phyloP scores from a whole-genome alignment of 2,329 filamentous ascomycete genomes.

The Penicillium corylophilum region DNA sequence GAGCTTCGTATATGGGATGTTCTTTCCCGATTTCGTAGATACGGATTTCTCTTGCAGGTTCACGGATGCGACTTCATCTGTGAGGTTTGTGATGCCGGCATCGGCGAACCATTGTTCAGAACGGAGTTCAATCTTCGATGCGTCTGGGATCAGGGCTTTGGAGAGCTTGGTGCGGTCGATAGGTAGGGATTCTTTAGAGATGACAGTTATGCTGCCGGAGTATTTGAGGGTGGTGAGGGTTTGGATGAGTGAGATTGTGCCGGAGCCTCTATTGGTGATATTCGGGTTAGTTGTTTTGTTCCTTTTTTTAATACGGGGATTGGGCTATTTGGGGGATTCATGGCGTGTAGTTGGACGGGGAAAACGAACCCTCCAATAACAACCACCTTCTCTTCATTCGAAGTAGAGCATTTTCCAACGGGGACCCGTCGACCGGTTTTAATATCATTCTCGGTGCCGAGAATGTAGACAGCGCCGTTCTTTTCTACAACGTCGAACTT shows the following conservation, averaged over 20 bases:
- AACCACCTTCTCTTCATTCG: conserved; percentile 61
- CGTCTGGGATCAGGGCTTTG: conserved; percentile 83
- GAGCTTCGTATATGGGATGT: conserved; percentile 79
- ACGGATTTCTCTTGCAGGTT: conserved; percentile 75
- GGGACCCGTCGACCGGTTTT: conserved; percentile 73
- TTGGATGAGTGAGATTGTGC: conserved; percentile 77
- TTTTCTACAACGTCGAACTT: conserved; percentile 79
- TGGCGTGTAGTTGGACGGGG: neutral
- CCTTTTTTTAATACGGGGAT: too few relatives aligned
- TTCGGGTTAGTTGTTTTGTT: too few relatives aligned
- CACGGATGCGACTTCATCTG: conserved; percentile 66
- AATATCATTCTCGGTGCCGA: conserved; percentile 73
- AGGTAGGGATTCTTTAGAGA: conserved; percentile 78
- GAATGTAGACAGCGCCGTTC: conserved; percentile 80
- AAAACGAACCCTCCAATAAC: conserved; percentile 68
- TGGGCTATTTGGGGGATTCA: too few relatives aligned
- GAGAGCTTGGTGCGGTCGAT: conserved; percentile 95
- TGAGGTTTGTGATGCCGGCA: conserved; percentile 56
- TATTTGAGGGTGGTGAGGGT: conserved; percentile 79
- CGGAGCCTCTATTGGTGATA: conserved; percentile 80
- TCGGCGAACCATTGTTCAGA: conserved; percentile 73
- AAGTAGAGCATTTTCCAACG: conserved; percentile 67
- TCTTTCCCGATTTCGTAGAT: conserved; percentile 69
- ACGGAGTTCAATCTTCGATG: conserved; percentile 74
- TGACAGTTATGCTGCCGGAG: conserved; percentile 74